A percentile compares a stretch with the other conserved stretches of the same genome.
Evolutionary conservation across 2,329 filamentous ascomycete species (phyloP).

Genomic region (Arthrobotrys sphaeroides): DNA sequence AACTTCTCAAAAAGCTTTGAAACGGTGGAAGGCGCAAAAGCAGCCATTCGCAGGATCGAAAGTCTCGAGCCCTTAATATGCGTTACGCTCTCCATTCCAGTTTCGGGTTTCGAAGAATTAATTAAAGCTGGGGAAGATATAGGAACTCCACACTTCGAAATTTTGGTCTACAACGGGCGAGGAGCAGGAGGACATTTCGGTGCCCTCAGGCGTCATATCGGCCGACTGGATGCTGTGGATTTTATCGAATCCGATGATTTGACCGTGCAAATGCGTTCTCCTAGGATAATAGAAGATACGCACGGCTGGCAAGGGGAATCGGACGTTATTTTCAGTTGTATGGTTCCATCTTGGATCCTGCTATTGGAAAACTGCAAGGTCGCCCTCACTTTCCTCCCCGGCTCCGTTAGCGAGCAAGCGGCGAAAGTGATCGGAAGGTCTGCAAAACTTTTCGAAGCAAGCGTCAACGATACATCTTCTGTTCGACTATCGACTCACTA

Average conservation of each 20-base stretch:
- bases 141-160: constrained; percentile 49
- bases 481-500: constrained; percentile 24
- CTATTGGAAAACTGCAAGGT: constrained; percentile 6
- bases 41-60: neutral
- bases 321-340: constrained; percentile 53
- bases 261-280: constrained; percentile 24
- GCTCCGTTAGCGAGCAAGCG: neutral
- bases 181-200: constrained; percentile 26
- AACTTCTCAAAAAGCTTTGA: too few relatives aligned
- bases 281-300: constrained; percentile 48
- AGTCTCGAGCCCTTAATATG: neutral
- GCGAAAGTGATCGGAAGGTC: too few relatives aligned
- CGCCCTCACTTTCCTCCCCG: constrained; percentile 10
- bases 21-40: neutral
- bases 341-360: constrained; percentile 54
- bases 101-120: constrained; percentile 16
- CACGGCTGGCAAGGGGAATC: constrained; percentile 52
- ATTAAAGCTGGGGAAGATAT: constrained; percentile 4
- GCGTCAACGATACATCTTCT: neutral
- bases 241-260: neutral
- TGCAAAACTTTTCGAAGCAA: constrained; percentile 1
- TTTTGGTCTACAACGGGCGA: constrained; percentile 6
- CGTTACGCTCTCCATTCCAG: constrained; percentile 19
- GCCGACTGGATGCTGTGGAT: neutral
- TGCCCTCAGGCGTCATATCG: constrained; percentile 45